These are phyloP conservation scores for Staphylotrichum longicolle DNA, from an alignment of 495 filamentous ascomycete genomes.

Conservation along the genomic window DNA sequence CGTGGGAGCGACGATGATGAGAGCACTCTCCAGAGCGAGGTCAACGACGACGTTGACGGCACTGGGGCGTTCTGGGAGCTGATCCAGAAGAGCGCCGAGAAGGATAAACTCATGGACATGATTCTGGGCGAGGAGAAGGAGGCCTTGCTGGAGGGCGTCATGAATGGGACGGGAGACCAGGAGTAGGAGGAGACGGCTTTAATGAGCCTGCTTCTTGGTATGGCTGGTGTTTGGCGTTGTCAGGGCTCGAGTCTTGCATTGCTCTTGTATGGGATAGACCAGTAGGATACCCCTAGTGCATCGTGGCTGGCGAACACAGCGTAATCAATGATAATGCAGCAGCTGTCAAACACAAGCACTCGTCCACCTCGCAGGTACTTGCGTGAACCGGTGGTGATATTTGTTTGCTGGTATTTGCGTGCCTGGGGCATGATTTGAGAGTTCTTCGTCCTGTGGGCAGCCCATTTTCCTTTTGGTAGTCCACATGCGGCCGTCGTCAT, in stretches of 20 bases:
- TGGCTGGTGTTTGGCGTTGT: constrained; percentile 1
- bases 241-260: background rate
- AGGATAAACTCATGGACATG: constrained; percentile 29
- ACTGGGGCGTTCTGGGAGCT: constrained; percentile 32
- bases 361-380: too few species aligned
- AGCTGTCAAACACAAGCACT: too few species aligned
- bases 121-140: constrained; percentile 21
- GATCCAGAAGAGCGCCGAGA: constrained; percentile 32
- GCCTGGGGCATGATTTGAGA: too few species aligned
- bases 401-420: too few species aligned
- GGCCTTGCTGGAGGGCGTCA: constrained; percentile 1
- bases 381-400: too few species aligned
- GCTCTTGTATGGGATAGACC: constrained; percentile 5
- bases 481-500: too few species aligned
- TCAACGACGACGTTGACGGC: constrained; percentile 15
- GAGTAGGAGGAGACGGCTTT: background rate
- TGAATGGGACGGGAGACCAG: background rate
- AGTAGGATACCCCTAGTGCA: background rate
- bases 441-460: too few species aligned
- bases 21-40: background rate
- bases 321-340: too few species aligned
- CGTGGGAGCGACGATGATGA: background rate
- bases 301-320: too few species aligned
- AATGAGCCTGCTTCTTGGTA: background rate
- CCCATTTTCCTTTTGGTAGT: too few species aligned